Conservation (phyloP, 306 rosid genomes). For the Rosa chinensis region DNA sequence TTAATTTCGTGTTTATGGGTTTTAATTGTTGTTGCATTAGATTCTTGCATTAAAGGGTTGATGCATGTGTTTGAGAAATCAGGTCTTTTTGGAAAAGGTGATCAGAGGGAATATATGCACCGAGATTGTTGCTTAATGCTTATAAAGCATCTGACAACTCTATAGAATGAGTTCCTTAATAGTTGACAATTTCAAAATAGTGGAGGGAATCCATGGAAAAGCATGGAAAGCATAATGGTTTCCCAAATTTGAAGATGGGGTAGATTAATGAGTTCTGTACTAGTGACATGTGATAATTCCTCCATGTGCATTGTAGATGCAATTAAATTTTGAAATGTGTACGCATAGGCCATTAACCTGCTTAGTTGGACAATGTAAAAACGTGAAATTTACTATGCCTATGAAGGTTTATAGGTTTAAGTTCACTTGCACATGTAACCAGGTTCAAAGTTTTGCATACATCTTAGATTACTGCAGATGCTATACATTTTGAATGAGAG, state of each 20-base stretch:
- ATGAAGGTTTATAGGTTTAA: neutral
- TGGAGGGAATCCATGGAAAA: slow-evolving; percentile 54
- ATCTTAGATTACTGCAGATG: neutral
- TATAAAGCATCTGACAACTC: slow-evolving; percentile 54
- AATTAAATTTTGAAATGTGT: neutral
- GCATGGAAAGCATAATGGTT: slow-evolving; percentile 33
- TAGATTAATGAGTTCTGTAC: neutral
- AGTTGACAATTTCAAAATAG: slow-evolving; percentile 40
- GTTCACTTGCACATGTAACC: no score
- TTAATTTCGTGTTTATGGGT: slow-evolving; percentile 16
- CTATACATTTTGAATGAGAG: no score
- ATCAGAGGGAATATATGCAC: slow-evolving; percentile 73
- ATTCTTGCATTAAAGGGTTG: slow-evolving; percentile 40
- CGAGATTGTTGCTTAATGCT: slow-evolving; percentile 38
- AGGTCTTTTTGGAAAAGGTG: slow-evolving; percentile 57
- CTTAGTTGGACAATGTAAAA: neutral
- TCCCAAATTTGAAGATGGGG: slow-evolving; percentile 27
- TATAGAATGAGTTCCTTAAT: slow-evolving; percentile 48
- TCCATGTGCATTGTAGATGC: neutral
- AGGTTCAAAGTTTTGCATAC: neutral
- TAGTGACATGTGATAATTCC: neutral
- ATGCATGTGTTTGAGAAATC: slow-evolving; percentile 32
- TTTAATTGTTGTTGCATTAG: slow-evolving; percentile 37
- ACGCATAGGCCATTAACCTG: neutral
- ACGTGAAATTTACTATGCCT: neutral